Base-by-base conservation (phyloP, 371 early-diverging fungal species). In the Aphelidium insulamus region DNA sequence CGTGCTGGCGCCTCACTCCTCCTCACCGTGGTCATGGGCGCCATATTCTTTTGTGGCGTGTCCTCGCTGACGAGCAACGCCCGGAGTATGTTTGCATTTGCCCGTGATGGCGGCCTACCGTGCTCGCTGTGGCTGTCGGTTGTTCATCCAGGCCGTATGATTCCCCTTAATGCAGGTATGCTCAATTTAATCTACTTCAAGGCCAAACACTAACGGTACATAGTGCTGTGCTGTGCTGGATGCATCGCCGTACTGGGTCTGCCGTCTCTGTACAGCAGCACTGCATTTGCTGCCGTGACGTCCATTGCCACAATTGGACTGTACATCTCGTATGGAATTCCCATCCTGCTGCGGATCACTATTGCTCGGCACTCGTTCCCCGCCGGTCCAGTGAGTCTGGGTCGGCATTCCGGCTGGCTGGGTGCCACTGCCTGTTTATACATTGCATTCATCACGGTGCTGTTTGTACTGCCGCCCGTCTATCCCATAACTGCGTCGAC, bases 51-150 rank as follows among this genome's bases (percentile, higher is more conserved):
- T 40, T 58, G 61, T 30, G 61, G 65, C 5, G 55, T 52, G 43
- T 59, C 60, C 21, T 61, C 57, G 21, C 48, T 62, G 5, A 59
- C 65, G 4, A 57, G 68, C 33, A 70, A 67, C 37, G 68, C 70
- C 1, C 59, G 76, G 27, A 69, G 67, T 68, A 59, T 70, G 28
- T 75, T 69, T 39, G 72, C 77, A 11, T 72, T 76, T 40, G 61
- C 72, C 20, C 59, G 77, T 19, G 77, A 76, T 38, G 64, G 63
- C 15, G 72, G 66, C 32, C 59, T 76, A 39, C 76, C 76, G 21
- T 54, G 52, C 29, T 64, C 63, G 34, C 43, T 48, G 15, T 64
- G 60, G 40, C 44, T 53, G 38, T 51, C 53, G 43, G 32, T 50
- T 45, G 35, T 66, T 30, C 52, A 66, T 42, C 36, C 43, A 4